These are phyloP conservation scores for Acacia crassicarpa DNA, from an alignment of 306 rosid genomes.

Conservation along the genomic window DNA sequence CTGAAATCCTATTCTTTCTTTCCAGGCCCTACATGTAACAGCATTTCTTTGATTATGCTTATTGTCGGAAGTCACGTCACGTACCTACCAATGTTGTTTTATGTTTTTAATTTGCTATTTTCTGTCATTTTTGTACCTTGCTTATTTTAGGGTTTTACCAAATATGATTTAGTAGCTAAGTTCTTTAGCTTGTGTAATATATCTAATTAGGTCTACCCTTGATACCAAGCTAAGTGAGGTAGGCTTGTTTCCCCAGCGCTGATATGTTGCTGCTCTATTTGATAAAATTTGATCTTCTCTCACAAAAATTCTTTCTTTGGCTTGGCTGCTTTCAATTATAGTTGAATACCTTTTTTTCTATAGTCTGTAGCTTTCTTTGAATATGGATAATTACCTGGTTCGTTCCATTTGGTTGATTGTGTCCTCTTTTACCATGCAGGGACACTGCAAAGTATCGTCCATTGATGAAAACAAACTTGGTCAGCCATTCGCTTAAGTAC, in stretches of 20 bases:
- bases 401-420: conserved; percentile 14
- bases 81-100: background rate
- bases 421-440: conserved; percentile 45
- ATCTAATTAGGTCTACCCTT: background rate
- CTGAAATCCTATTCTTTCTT: background rate
- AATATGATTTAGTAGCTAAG: background rate
- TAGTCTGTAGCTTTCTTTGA: background rate
- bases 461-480: conserved; percentile 79
- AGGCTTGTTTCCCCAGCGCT: background rate
- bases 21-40: background rate
- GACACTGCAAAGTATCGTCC: conserved; percentile 83
- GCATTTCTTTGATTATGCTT: background rate
- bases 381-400: background rate
- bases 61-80: background rate
- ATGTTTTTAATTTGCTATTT: background rate
- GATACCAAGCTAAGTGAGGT: background rate
- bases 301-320: background rate
- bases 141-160: background rate
- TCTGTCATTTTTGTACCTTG: background rate
- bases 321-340: background rate
- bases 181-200: background rate
- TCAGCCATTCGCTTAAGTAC: conserved; percentile 83
- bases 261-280: background rate
- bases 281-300: background rate
- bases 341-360: conserved; percentile 6